These are phyloP conservation scores for Phaeosphaeriaceae sp. DNA, from an alignment of 2,329 filamentous ascomycete species.

Conservation along the genomic window DNA sequence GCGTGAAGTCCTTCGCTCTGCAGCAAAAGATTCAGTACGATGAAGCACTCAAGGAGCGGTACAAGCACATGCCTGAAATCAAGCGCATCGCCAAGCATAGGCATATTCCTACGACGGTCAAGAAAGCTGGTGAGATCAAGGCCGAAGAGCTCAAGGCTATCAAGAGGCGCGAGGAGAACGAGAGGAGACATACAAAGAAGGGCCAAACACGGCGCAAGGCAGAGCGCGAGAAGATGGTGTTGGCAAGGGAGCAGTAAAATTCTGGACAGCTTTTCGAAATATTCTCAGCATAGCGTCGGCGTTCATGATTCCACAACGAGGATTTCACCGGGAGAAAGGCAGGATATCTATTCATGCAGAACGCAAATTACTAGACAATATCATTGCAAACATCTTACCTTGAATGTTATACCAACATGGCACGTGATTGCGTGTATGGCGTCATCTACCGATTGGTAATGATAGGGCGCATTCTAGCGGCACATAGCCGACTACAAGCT, in stretches of 20 bases:
- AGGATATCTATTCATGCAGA: constrained; percentile 7
- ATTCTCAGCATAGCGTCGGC: constrained; percentile 44
- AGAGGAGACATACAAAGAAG: constrained; percentile 88
- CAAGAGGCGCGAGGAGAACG: constrained; percentile 92
- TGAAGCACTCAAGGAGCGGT: constrained; percentile 80
- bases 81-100: constrained; percentile 88
- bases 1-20: constrained; percentile 84
- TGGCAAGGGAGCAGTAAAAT: constrained; percentile 68
- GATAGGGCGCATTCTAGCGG: constrained; percentile 3
- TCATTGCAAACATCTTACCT: not conserved
- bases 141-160: constrained; percentile 83
- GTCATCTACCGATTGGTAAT: constrained; percentile 11
- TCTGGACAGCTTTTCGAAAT: constrained; percentile 1
- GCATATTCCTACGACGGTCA: constrained; percentile 89
- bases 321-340: not conserved
- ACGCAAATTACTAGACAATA: not conserved
- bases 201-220: constrained; percentile 74
- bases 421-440: constrained; percentile 14
- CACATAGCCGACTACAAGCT: constrained; percentile 1
- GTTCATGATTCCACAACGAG: constrained; percentile 15
- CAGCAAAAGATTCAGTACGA: constrained; percentile 92
- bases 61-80: constrained; percentile 96
- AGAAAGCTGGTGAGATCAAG: constrained; percentile 97
- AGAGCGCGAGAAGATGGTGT: constrained; percentile 92
- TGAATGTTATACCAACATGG: not conserved